phyloP scores from a whole-genome alignment of 768 basidiomycete genomes.

The Boletellus ananas region DNA sequence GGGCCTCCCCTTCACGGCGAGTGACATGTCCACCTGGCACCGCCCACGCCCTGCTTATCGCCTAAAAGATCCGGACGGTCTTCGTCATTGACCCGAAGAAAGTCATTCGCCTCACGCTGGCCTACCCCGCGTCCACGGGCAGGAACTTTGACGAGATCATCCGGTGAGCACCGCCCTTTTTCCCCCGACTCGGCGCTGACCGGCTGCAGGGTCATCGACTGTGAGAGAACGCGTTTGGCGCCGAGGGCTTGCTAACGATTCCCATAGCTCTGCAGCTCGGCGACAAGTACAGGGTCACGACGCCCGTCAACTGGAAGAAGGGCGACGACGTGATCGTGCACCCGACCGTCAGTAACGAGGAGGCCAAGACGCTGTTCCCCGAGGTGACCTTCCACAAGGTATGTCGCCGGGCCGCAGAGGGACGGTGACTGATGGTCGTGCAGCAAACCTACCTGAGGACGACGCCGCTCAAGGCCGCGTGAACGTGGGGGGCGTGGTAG shows the following conservation, averaged over 20 bases:
- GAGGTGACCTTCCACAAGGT: constrained; percentile 78
- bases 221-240: constrained; percentile 32
- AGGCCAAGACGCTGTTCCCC: constrained; percentile 91
- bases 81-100: constrained; percentile 98
- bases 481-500: background rate
- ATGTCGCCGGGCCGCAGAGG: constrained; percentile 9
- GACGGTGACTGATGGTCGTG: background rate
- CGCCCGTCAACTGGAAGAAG: constrained; percentile 93
- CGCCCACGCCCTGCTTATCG: background rate
- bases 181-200: constrained; percentile 3
- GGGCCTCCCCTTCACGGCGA: constrained; percentile 90
- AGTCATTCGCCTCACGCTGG: constrained; percentile 81
- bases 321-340: constrained; percentile 95
- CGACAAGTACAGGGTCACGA: constrained; percentile 79
- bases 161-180: constrained; percentile 35
- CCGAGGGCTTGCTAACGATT: constrained; percentile 30
- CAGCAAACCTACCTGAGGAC: constrained; percentile 84
- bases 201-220: constrained; percentile 68
- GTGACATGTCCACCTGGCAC: background rate
- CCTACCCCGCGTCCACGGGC: constrained; percentile 95
- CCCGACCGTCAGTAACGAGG: constrained; percentile 75
- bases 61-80: constrained; percentile 80
- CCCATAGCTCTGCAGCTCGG: constrained; percentile 77
- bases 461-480: constrained; percentile 46
- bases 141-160: constrained; percentile 83